Conservation (phyloP, 768 basidiomycete species). For the Chlorophyllum brunneum region DNA sequence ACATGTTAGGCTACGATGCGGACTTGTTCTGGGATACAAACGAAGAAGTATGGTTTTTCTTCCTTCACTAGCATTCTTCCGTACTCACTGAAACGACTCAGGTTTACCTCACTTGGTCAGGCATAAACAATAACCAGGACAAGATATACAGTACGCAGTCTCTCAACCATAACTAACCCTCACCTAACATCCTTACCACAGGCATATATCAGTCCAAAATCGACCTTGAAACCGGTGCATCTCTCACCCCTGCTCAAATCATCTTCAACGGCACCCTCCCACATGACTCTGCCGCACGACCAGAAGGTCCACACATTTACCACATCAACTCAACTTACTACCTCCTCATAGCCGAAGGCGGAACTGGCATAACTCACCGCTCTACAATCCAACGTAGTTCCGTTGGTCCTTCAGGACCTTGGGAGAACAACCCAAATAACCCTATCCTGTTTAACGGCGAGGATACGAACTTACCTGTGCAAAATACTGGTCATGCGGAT, state of each 20-base stretch:
- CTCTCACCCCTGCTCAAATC: slow-evolving; percentile 29
- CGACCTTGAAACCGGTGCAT: slow-evolving; percentile 31
- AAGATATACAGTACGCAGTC: slow-evolving; percentile 33
- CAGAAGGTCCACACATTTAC: slow-evolving; percentile 40
- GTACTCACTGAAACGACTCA: slow-evolving; percentile 5
- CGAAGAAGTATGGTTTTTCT: slow-evolving; percentile 28
- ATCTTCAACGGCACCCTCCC: slow-evolving; percentile 36
- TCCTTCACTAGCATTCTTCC: not conserved
- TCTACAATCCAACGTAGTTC: slow-evolving; percentile 35
- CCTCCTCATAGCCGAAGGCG: slow-evolving; percentile 39
- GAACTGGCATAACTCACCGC: slow-evolving; percentile 30
- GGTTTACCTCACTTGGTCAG: slow-evolving; percentile 35
- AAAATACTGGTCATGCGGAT: slow-evolving; percentile 36
- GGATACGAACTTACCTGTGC: slow-evolving; percentile 29
- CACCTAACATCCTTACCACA: slow-evolving; percentile 7
- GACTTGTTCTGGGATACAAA: slow-evolving; percentile 40
- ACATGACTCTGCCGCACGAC: slow-evolving; percentile 30
- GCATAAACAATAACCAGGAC: slow-evolving; percentile 34
- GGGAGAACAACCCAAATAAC: slow-evolving; percentile 36
- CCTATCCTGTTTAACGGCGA: slow-evolving; percentile 38
- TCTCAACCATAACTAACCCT: not conserved
- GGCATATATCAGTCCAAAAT: slow-evolving; percentile 40
- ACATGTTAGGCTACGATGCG: slow-evolving; percentile 34
- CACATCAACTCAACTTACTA: slow-evolving; percentile 35
- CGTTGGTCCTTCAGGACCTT: slow-evolving; percentile 32